Base-by-base conservation (phyloP, 2,329 filamentous ascomycete species). In the Biscogniauxia marginata region DNA sequence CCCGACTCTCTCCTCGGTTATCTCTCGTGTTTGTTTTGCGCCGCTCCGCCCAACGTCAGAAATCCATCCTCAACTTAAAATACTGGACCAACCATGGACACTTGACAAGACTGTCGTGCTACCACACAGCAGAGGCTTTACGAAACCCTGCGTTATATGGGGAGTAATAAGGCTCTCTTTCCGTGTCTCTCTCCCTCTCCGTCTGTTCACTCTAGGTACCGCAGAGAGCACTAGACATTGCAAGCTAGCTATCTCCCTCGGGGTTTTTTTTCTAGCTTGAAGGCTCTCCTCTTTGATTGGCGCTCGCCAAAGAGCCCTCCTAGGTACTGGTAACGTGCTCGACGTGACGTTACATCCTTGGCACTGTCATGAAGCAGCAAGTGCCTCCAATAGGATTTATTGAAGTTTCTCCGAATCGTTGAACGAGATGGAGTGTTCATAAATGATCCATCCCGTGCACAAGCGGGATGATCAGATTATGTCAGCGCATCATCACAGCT, bases 261-360 rank as follows among this genome's bases (percentile, higher is more conserved):
- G n/a, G n/a, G n/a, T n/a, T n/a, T n/a, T 16, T 39, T 39, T 46
- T 34, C 18, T 3, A 50, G 20, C 4, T 2, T 34, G 7, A 16
- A 50, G 23, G 16, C 20, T 19, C 20, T 19, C 2, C 19, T 44
- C 30, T 45, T 16, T 57, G 48, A 62, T 63, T 63, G 59, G 59
- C 48, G 44, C 47, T 54, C 54, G 48, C n/a, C 20, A 49, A 43
- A 56, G 22, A 54, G 52, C 49, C 48, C 56, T 50, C 44, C 30
- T 25, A 54, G 47, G n/a, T n/a, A n/a, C n/a, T 24, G 16, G 22
- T 25, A 49, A 49, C 46, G 23, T 25, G 21, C 30, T 53, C 49
- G 53, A 60, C 58, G 62, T 63, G 60, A 64, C 62, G 62, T 64
- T 64, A 63, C 62, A 64, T 63, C 53, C 60, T 63, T 63, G 62